A percentile compares a stretch with the other conserved stretches of the same genome.
These are phyloP conservation scores for Aspergillus diversus DNA, from an alignment of 495 filamentous ascomycete species.

Conservation along the genomic window DNA sequence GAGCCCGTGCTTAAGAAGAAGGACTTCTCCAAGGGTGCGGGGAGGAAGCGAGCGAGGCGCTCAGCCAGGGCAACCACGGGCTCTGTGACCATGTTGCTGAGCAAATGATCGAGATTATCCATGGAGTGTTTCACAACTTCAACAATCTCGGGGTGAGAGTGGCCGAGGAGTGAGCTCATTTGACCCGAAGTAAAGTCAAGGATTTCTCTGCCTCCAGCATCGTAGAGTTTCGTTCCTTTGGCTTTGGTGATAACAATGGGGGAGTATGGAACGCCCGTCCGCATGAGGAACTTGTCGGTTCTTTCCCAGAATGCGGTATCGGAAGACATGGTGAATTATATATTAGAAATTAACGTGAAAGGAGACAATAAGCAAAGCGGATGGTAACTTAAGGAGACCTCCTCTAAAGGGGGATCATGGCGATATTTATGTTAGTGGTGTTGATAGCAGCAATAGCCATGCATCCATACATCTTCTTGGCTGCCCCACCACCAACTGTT, in stretches of 20 bases:
- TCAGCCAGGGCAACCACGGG: conserved; percentile 54
- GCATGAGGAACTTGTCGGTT: conserved; percentile 33
- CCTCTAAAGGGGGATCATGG: neutral
- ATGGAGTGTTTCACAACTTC: conserved; percentile 47
- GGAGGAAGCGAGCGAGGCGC: conserved; percentile 47
- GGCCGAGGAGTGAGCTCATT: conserved; percentile 60
- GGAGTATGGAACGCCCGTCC: conserved; percentile 33
- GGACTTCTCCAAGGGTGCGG: conserved; percentile 51
- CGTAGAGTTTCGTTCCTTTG: conserved; percentile 36
- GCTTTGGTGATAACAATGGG: conserved; percentile 36
- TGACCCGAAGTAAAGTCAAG: conserved; percentile 61
- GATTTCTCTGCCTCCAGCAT: conserved; percentile 36
- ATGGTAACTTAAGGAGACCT: neutral
- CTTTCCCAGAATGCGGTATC: conserved; percentile 27
- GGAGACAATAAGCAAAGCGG: neutral
- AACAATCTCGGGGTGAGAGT: conserved; percentile 60
- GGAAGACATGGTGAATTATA: conserved; percentile 6
- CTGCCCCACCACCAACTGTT: too few species aligned
- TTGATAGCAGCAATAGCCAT: neutral
- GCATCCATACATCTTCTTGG: neutral
- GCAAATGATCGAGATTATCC: conserved; percentile 54
- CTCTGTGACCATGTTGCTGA: conserved; percentile 56
- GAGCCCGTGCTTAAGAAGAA: conserved; percentile 59
- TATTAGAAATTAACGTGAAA: neutral
- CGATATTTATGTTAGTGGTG: neutral